Evolutionary conservation across 2,329 filamentous ascomycete genomes (phyloP).

Genomic region (Scortechinia acanthostroma): DNA sequence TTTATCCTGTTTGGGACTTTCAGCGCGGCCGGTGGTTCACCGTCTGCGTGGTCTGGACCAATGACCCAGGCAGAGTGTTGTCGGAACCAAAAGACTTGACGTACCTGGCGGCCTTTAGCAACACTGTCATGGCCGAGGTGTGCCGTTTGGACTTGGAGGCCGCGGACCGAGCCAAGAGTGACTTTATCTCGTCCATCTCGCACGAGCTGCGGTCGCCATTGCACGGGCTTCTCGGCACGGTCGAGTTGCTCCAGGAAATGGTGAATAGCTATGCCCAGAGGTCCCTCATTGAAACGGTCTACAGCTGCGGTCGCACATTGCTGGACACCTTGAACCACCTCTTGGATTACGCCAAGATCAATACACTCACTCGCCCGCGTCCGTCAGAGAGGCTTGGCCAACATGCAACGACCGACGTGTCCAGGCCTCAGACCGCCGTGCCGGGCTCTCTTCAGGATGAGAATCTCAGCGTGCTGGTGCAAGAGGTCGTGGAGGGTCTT

Average conservation of each 20-base stretch:
- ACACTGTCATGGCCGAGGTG: slow-evolving; percentile 30
- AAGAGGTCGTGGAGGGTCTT: slow-evolving; percentile 46
- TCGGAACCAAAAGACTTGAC: slow-evolving; percentile 17
- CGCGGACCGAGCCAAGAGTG: slow-evolving; percentile 29
- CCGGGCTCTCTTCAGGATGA: not conserved
- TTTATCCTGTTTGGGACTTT: not conserved
- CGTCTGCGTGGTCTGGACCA: not conserved
- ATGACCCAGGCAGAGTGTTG: not conserved
- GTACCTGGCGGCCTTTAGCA: slow-evolving; percentile 27
- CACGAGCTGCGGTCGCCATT: slow-evolving; percentile 30
- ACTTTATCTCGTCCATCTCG: slow-evolving; percentile 32
- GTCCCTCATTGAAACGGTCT: slow-evolving; percentile 25
- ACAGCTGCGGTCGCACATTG: slow-evolving; percentile 28
- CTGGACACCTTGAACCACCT: slow-evolving; percentile 33
- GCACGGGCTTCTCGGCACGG: slow-evolving; percentile 29
- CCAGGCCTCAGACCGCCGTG: no score
- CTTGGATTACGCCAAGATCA: slow-evolving; percentile 13
- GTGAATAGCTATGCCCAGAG: slow-evolving; percentile 26
- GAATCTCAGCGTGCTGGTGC: slow-evolving; percentile 31
- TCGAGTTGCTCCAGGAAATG: slow-evolving; percentile 27
- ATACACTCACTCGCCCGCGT: not conserved
- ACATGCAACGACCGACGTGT: no score
- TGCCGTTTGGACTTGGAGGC: slow-evolving; percentile 29
- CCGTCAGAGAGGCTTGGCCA: no score
- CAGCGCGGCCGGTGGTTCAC: not conserved